These are phyloP conservation scores for Neurospora sp. DNA, from an alignment of 495 filamentous ascomycete species.

Conservation along the genomic window DNA sequence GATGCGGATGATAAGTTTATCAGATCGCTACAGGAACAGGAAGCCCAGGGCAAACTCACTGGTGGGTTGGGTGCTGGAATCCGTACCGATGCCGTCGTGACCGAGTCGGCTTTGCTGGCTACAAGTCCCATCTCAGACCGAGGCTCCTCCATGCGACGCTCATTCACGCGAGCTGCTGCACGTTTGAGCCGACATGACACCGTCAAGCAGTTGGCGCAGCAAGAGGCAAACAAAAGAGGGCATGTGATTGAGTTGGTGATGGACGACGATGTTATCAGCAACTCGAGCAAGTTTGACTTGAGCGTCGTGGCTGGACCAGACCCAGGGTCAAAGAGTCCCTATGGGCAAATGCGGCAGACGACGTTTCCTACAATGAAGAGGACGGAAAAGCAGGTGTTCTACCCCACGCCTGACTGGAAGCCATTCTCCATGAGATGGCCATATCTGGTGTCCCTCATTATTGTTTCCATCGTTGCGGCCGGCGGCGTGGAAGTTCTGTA, in stretches of 20 bases:
- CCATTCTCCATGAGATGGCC: constrained; percentile 60
- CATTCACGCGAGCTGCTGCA: constrained; percentile 23
- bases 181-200: constrained; percentile 22
- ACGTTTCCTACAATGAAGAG: constrained; percentile 16
- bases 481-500: constrained; percentile 51
- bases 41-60: constrained; percentile 36
- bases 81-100: constrained; percentile 27
- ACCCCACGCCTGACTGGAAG: constrained; percentile 59
- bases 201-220: constrained; percentile 35
- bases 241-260: constrained; percentile 42
- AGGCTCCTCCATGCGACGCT: constrained; percentile 20
- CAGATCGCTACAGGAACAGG: constrained; percentile 30
- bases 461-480: constrained; percentile 47
- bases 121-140: constrained; percentile 21
- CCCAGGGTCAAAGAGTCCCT: background rate
- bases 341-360: constrained; percentile 14
- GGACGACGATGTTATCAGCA: constrained; percentile 26
- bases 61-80: constrained; percentile 40
- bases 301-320: constrained; percentile 32
- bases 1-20: constrained; percentile 29
- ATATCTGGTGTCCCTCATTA: constrained; percentile 45
- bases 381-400: constrained; percentile 35
- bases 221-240: constrained; percentile 41
- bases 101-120: constrained; percentile 31
- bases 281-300: constrained; percentile 25